Conservation (phyloP, 495 filamentous ascomycete species). For the Opeltia flavorubescens region DNA sequence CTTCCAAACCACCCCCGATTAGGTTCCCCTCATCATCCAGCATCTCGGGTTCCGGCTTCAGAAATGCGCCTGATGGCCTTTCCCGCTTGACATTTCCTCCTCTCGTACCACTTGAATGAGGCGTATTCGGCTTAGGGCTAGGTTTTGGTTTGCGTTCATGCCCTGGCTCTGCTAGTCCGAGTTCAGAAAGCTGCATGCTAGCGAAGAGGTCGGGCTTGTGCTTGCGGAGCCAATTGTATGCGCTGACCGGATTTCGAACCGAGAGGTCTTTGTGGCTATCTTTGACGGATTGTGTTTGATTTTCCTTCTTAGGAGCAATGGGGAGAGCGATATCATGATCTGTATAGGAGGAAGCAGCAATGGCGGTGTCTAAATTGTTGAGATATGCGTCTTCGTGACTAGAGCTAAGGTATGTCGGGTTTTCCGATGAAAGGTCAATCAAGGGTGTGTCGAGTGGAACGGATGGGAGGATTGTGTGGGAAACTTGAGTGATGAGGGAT, state of each 20-base stretch:
- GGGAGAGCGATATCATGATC: background rate
- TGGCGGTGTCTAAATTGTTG: constrained; percentile 47
- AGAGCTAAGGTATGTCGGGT: constrained; percentile 45
- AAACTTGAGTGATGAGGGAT: background rate
- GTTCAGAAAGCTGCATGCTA: constrained; percentile 28
- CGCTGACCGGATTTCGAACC: constrained; percentile 64
- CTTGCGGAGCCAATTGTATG: constrained; percentile 79
- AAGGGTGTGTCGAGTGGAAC: constrained; percentile 10
- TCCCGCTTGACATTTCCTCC: background rate
- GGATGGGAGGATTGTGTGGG: constrained; percentile 3
- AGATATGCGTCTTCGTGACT: constrained; percentile 73
- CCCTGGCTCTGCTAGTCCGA: constrained; percentile 21
- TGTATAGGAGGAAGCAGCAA: constrained; percentile 25
- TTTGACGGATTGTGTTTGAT: background rate
- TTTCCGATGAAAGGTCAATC: constrained; percentile 9
- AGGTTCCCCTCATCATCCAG: background rate
- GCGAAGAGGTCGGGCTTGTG: constrained; percentile 76
- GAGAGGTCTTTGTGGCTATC: constrained; percentile 37
- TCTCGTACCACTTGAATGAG: background rate
- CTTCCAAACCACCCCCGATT: background rate
- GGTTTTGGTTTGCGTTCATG: constrained; percentile 1
- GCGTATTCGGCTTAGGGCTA: constrained; percentile 17
- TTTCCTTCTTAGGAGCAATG: background rate
- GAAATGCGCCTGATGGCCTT: too few relatives aligned
- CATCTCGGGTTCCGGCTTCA: background rate